These are phyloP conservation scores for Escovopsis sp. DNA, from an alignment of 2,329 filamentous ascomycete species.

Conservation along the genomic window DNA sequence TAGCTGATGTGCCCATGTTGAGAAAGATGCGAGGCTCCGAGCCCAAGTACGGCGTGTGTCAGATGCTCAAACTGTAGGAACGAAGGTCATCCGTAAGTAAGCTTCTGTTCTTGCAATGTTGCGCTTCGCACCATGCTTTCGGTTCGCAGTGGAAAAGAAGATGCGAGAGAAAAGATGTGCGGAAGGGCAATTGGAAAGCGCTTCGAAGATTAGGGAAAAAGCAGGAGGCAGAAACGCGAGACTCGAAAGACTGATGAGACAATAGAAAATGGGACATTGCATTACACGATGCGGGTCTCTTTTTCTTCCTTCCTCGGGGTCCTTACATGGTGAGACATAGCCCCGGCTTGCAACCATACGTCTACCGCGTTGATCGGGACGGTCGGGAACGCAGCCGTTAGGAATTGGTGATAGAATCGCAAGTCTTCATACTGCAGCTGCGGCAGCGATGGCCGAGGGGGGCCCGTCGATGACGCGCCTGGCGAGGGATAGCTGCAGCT, in stretches of 20 bases:
- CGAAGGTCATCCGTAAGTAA: background rate
- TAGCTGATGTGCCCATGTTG: constrained; percentile 15
- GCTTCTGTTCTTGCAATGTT: no score
- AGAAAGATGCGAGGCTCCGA: constrained; percentile 23
- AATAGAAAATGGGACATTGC: no score
- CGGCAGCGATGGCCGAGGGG: constrained; percentile 6
- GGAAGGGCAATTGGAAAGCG: background rate
- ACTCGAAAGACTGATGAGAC: background rate
- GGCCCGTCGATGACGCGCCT: constrained; percentile 1
- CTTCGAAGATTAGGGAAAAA: background rate
- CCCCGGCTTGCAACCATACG: constrained; percentile 20
- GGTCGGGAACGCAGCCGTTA: constrained; percentile 26
- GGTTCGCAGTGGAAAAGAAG: background rate
- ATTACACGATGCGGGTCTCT: no score
- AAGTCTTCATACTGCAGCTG: constrained; percentile 28
- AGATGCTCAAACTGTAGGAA: constrained; percentile 19
- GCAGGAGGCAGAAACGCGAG: background rate
- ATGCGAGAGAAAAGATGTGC: no score
- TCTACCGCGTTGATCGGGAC: constrained; percentile 18
- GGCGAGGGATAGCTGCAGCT: constrained; percentile 18
- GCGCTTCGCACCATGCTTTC: background rate
- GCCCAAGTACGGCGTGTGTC: constrained; percentile 22
- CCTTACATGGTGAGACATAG: constrained; percentile 20
- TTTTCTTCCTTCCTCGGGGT: background rate
- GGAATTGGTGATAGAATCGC: constrained; percentile 35